These are phyloP conservation scores for Silene vulgaris DNA, from an alignment of 179 eudicot species.

Conservation along the genomic window DNA sequence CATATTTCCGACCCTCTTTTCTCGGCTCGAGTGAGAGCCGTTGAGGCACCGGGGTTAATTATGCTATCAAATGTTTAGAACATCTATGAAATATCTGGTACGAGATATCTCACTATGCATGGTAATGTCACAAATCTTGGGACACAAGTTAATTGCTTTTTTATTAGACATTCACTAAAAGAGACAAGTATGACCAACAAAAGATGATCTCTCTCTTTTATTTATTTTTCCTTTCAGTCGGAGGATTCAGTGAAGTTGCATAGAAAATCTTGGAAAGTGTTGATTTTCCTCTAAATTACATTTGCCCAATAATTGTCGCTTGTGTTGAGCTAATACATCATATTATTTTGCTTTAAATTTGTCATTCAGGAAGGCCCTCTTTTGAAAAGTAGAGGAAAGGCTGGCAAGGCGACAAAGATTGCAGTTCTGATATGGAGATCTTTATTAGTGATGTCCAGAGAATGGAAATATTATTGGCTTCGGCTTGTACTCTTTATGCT, in stretches of 20 bases:
- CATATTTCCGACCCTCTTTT: too few relatives aligned
- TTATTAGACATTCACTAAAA: background rate
- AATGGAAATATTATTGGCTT: slow-evolving; percentile 98
- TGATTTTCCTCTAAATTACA: too few relatives aligned
- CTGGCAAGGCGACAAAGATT: slow-evolving; percentile 56
- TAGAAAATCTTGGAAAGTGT: background rate
- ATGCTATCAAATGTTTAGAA: too few relatives aligned
- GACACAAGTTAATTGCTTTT: background rate
- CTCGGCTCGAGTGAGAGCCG: too few relatives aligned
- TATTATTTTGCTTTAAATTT: slow-evolving; percentile 16
- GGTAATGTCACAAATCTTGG: background rate
- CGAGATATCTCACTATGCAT: background rate
- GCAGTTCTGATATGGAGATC: slow-evolving; percentile 96
- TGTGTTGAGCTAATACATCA: background rate
- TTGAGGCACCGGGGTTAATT: too few relatives aligned
- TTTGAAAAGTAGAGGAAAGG: slow-evolving; percentile 88
- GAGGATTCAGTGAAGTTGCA: background rate
- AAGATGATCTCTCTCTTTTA: background rate
- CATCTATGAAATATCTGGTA: too few relatives aligned
- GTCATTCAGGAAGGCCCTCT: slow-evolving; percentile 71
- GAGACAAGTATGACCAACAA: too few relatives aligned
- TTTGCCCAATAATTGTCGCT: background rate
- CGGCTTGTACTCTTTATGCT: slow-evolving; percentile 77
- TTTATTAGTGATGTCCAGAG: slow-evolving; percentile 87
- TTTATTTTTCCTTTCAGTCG: background rate